These are phyloP conservation scores for Mollisia scopiformis DNA, from an alignment of 2,329 filamentous ascomycete genomes.

Conservation along the genomic window DNA sequence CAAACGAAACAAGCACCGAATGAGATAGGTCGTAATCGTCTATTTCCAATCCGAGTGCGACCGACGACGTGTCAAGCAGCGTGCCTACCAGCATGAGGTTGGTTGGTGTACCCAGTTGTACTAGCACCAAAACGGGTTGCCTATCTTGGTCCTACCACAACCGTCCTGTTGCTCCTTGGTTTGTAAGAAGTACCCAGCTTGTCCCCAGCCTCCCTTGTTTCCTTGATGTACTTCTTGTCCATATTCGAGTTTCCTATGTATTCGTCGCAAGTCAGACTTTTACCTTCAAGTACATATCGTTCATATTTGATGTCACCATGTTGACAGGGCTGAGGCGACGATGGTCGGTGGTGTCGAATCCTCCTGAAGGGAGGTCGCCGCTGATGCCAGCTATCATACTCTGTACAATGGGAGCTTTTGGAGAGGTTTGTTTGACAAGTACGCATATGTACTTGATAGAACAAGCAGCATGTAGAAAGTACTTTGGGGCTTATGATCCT, in stretches of 20 bases:
- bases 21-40: not conserved
- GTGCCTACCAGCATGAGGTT: not conserved
- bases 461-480: conserved; percentile 19
- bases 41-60: not conserved
- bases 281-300: not conserved
- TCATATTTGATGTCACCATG: not conserved
- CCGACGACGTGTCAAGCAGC: conserved; percentile 7
- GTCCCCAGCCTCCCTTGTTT: not conserved
- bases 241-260: not conserved
- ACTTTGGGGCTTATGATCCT: conserved; percentile 13
- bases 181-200: not conserved
- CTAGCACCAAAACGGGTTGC: conserved; percentile 1
- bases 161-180: not conserved
- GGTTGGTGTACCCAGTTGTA: not conserved
- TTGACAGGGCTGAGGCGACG: not conserved
- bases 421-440: conserved; percentile 10
- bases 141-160: conserved; percentile 3
- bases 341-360: not conserved
- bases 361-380: not conserved
- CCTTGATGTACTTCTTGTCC: not conserved
- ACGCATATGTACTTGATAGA: conserved; percentile 23
- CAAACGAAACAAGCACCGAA: not conserved
- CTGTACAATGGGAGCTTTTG: conserved; percentile 10
- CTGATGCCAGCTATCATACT: conserved; percentile 14
- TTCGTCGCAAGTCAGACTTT: not conserved